Evolutionary conservation across 2,329 filamentous ascomycete genomes (phyloP), one percentile per base, ranked within the genome.

Genomic region (Fusarium chaquense): DNA sequence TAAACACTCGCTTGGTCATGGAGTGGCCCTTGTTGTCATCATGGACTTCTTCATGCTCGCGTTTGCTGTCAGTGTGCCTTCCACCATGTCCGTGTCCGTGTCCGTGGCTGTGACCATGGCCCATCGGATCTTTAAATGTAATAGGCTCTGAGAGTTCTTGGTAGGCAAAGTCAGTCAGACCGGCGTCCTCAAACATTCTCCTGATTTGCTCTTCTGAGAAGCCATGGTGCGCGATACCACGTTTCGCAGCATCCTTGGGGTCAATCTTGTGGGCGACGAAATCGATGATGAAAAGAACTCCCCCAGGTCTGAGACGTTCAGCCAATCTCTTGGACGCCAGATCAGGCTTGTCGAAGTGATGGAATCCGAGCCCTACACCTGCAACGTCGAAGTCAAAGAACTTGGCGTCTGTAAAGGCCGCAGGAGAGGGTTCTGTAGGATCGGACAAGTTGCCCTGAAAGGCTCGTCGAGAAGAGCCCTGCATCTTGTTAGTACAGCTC

Each of bases 361-460:
- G 90, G 68, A 90, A 86, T 2, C 87, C 89, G 44, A 89, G 78
- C 35, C 89, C 89, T 20, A 92, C 86, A 43, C 84, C 85, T 8
- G 87, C 87, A 36, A 91, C 75, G 77, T 95, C 91, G 75, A 95
- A 93, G 75, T 88, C 83, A 76, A 84, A 87, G 81, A 91, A 93
- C 33, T 89, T 84, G 12, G 86, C 80, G 50, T 84, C 85, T 40
- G 86, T 81, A 65, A 94, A 85, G 24, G 85, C 80, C 2, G 83
- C 80, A 20, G 91, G 84, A 43, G 84, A 81, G 5, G 83, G 75
- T 47, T 85, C 81, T 11, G 77, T 67, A 3, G 81, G 75, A 59
- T 80, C 80, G 32, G 87, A 78, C 9, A 92, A 83, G 74, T 92
- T 86, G 47, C 88, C 90, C 26, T 84, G 79, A 57, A 85, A 79